These are phyloP conservation scores for Penstemon barbatus DNA, from an alignment of 257 asterid species.

Conservation along the genomic window DNA sequence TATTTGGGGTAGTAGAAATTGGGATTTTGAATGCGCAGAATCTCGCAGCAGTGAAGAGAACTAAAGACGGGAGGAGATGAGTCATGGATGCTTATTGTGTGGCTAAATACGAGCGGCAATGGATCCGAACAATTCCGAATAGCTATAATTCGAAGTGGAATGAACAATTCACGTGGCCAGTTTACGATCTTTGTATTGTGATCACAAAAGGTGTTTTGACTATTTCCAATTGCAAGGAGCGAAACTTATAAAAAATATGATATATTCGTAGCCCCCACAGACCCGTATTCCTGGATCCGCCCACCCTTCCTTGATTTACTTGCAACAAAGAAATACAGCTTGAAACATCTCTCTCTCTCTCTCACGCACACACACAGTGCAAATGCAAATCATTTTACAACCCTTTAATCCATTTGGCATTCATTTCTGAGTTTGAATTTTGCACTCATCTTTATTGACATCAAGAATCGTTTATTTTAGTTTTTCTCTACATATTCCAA, in stretches of 20 bases:
- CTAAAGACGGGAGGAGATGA: conserved; percentile 53
- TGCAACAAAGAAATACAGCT: no score
- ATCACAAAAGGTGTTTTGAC: conserved; percentile 63
- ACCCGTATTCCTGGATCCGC: no score
- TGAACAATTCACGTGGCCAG: conserved; percentile 79
- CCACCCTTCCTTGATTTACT: no score
- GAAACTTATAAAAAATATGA: no score
- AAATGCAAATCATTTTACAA: not conserved
- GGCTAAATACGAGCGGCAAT: conserved; percentile 68
- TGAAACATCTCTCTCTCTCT: no score
- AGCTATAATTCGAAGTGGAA: conserved; percentile 61
- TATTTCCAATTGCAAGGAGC: conserved; percentile 53
- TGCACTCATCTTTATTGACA: no score
- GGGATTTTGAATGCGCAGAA: conserved; percentile 81
- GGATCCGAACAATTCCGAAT: conserved; percentile 59
- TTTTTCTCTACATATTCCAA: no score
- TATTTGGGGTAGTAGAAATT: conserved; percentile 75
- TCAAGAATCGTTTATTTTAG: no score
- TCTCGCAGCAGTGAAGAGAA: conserved; percentile 68
- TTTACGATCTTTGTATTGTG: conserved; percentile 66
- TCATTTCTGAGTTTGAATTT: no score
- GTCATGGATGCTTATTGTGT: conserved; percentile 81
- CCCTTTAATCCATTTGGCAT: no score
- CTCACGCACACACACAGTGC: no score
- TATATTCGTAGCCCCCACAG: no score